Evolutionary conservation across 139 green algal genomes (phyloP).

Genomic region (Parachlorella kessleri): DNA sequence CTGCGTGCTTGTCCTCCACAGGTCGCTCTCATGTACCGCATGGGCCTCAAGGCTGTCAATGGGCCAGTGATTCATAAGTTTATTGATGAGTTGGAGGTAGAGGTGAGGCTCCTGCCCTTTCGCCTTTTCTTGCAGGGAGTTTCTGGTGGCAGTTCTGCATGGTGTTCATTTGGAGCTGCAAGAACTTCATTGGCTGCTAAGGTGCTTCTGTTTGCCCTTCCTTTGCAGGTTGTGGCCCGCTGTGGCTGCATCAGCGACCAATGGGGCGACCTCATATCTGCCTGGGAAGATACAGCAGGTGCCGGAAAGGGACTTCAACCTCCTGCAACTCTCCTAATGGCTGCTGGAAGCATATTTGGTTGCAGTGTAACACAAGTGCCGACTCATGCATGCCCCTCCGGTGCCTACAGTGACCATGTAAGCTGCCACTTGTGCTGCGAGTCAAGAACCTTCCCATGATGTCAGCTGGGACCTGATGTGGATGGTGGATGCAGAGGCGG

Average conservation of each 20-base stretch:
- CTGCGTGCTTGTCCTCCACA: too few relatives aligned
- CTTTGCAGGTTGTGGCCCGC: constrained; percentile 36
- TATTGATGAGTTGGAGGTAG: constrained; percentile 43
- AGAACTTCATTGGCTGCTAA: too few relatives aligned
- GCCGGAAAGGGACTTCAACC: not conserved
- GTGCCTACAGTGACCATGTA: too few relatives aligned
- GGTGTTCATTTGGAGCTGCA: too few relatives aligned
- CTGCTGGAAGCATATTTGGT: not conserved
- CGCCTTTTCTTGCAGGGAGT: too few relatives aligned
- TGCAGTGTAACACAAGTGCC: not conserved
- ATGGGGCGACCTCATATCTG: constrained; percentile 1
- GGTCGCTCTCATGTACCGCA: not conserved
- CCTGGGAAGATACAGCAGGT: constrained; percentile 43
- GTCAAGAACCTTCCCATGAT: too few relatives aligned
- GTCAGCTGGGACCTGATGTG: too few relatives aligned
- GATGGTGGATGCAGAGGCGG: not conserved
- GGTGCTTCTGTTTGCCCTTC: too few relatives aligned
- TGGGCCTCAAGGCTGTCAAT: constrained; percentile 8
- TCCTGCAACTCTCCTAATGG: not conserved
- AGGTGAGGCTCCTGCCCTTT: too few relatives aligned
- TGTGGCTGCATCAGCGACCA: constrained; percentile 35
- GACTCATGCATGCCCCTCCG: too few relatives aligned
- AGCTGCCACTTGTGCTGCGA: too few relatives aligned
- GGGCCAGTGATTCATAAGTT: constrained; percentile 49
- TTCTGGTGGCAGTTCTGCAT: too few relatives aligned